A percentile compares a stretch with the other conserved stretches of the same genome.
phyloP scores from a whole-genome alignment of 805 yeast genomes.

The Yarrowia sp. region DNA sequence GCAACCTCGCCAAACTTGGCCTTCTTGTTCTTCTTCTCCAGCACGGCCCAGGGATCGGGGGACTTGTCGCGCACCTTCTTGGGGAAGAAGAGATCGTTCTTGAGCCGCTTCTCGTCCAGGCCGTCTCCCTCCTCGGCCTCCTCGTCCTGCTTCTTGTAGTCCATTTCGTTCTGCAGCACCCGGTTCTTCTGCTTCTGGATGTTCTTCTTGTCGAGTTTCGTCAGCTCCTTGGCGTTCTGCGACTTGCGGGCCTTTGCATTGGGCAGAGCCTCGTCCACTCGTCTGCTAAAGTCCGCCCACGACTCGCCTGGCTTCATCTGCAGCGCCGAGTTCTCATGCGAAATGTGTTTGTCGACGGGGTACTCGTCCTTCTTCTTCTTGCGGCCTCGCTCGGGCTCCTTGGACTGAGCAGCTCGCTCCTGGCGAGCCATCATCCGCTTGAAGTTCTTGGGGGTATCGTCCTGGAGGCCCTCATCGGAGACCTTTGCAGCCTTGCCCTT shows the following conservation, averaged over 20 bases:
- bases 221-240: conserved; percentile 35
- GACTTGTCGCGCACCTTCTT: conserved; percentile 37
- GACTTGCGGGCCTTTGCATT: conserved; percentile 37
- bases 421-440: conserved; percentile 35
- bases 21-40: conserved; percentile 32
- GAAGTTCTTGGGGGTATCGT: conserved; percentile 41
- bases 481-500: conserved; percentile 27
- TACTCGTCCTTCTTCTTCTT: background rate
- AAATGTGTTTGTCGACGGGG: conserved; percentile 13
- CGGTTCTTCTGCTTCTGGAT: conserved; percentile 32
- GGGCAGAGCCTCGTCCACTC: conserved; percentile 45
- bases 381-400: conserved; percentile 23
- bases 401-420: conserved; percentile 26
- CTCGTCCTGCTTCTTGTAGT: conserved; percentile 23
- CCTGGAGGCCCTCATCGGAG: conserved; percentile 32
- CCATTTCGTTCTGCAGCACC: conserved; percentile 31
- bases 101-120: conserved; percentile 1
- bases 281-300: conserved; percentile 41
- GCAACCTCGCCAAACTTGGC: conserved; percentile 46
- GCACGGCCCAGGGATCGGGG: conserved; percentile 46
- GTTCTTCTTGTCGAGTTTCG: conserved; percentile 36
- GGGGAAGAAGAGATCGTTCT: conserved; percentile 4
- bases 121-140: conserved; percentile 28
- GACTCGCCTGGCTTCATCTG: conserved; percentile 41
- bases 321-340: conserved; percentile 29